Base-by-base conservation (phyloP, 148 eudicot genomes). In the Rheum nobile region DNA sequence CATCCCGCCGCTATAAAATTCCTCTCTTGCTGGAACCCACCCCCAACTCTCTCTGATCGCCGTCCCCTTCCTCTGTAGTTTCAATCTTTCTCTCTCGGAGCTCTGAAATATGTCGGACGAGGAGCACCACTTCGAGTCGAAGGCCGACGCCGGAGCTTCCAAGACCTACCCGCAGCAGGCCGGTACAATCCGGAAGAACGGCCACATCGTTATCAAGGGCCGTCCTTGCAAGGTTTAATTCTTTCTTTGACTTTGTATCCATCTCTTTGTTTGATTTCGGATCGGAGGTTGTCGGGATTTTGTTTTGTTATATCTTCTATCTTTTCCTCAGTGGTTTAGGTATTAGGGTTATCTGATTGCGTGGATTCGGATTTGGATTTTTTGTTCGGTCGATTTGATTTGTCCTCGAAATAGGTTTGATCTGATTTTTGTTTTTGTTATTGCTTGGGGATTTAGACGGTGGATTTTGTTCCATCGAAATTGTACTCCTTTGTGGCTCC, bases 71-170 rank as follows among this genome's bases (percentile, higher is more conserved):
- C 47, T 43, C 47, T 43, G 0, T 47, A 1, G 7, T 2, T 16
- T 47, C 54, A 0, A 19, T 47, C 9, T 71, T 42, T 22, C 73
- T 13, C 35, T 32, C n/a, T 31, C 39, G 39, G 0, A 31, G 71
- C 71, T 68, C 14, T 39, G 2, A 24, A 75, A 13, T 19, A 86
- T 86, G 89, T 86, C 89, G 76, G 89, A 82, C 89, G 86, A 85
- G 72, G 88, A 85, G 80, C 86, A 85, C 55, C 86, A 85, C 13
- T 85, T 85, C 75, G 88, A 85, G 74, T 81, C 84, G 4, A 80
- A 81, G 82, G 88, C 85, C 50, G 88, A 85, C 47, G 88, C 88
- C 41, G 86, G 86, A 47, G 86, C 88, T 2, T 85, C 88, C n/a
- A 85, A 85, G 78, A 85, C 86, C 28, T 85, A 22, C 38, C 88